Base-by-base conservation (phyloP, 1,284 basidiomycete species). In the Anthracocystis walkeri region DNA sequence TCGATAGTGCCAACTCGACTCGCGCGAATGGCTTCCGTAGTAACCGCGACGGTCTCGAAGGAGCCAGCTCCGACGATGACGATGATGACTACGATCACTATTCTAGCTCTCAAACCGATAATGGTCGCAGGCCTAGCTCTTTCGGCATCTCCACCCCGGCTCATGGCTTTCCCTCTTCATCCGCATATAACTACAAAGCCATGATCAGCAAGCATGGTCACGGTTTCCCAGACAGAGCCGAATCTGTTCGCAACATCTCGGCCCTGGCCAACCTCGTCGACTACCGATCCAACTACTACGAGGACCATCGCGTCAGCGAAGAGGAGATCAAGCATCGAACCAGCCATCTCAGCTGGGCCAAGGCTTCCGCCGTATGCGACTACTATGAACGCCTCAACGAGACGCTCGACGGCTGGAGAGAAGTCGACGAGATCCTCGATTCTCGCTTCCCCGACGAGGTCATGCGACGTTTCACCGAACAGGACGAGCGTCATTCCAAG, bases 341-440 rank as follows among this genome's bases (percentile, higher is more conserved):
- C 50, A 59, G 60, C 14, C 59, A 62, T 45, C 58, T 79, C 18
- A 50, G 56, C 18, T 62, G 59, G 65, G 63, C 76, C 45, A 74
- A 69, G 20, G 64, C 74, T 0, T 57, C 70, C 0, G 75, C 75
- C 18, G 62, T 84, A 14, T 70, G 58, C 31, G 68, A 63, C 16
- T 84, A 80, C 54, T 83, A 84, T 48, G 81, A 81, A 42, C 66
- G 70, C 12, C 75, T 80, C 52, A 82, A 84, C 48, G 70, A 73
- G 38, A 78, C 81, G 7, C 73, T 84, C 3, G 83, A 84, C 31
- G 81, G 79, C 1, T 83, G 80, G 82, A 69, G 82, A 27, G 81
- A 83, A 57, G 80, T 79, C 33, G 83, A 84, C 54, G 81, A 82
- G 58, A 81, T 84, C 56, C 74, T 84, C 46, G 83, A 84, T 58